Evolutionary conservation across 208 protist genomes (phyloP).

Genomic region (Leishmania major): DNA sequence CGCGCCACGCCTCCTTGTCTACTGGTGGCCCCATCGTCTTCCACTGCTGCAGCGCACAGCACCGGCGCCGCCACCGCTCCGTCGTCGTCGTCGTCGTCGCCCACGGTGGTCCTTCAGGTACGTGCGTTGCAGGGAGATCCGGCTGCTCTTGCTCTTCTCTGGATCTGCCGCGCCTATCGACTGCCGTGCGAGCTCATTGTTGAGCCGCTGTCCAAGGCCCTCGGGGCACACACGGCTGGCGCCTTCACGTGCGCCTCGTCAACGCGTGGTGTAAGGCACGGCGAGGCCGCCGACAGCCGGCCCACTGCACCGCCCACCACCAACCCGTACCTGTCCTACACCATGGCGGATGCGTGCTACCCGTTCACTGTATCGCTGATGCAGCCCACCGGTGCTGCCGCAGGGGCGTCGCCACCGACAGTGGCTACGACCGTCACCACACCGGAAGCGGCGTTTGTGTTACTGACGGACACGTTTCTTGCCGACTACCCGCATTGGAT

Average conservation of each 20-base stretch:
- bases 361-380: conserved; percentile 23
- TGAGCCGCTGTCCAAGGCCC: conserved; percentile 50
- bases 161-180: conserved; percentile 71
- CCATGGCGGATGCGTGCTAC: conserved; percentile 36
- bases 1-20: not conserved
- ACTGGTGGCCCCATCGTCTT: too few relatives aligned
- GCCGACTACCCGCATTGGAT: conserved; percentile 34
- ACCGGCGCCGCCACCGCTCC: not conserved
- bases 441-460: conserved; percentile 29
- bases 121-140: conserved; percentile 66
- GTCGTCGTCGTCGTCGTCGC: too few relatives aligned
- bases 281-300: not conserved
- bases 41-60: conserved; percentile 3
- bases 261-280: not conserved
- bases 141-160: conserved; percentile 66
- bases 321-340: conserved; percentile 28
- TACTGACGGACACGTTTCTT: conserved; percentile 30
- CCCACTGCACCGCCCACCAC: not conserved
- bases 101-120: conserved; percentile 42
- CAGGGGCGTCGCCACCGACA: not conserved
- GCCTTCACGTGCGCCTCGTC: not conserved
- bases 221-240: not conserved
- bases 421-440: conserved; percentile 24
- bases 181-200: conserved; percentile 62
- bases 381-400: not conserved